Conservation (phyloP, 192 early-diverging fungal genomes). For the Polychytrium aggregatum region DNA sequence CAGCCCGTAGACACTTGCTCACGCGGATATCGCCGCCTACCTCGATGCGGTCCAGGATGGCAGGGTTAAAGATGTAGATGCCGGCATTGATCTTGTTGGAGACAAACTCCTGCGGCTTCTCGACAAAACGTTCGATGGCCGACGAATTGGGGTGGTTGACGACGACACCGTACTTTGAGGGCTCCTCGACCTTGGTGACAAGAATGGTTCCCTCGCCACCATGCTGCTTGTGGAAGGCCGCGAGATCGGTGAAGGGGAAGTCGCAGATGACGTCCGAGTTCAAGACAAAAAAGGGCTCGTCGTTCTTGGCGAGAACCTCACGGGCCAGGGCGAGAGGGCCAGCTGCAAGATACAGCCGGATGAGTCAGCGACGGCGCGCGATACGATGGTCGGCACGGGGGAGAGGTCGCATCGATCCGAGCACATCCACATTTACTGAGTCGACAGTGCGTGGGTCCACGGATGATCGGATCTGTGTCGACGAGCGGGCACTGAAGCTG, state of each 20-base stretch:
- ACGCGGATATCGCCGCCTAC: slow-evolving; percentile 33
- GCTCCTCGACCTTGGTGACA: slow-evolving; percentile 93
- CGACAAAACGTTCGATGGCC: slow-evolving; percentile 88
- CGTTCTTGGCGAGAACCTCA: slow-evolving; percentile 77
- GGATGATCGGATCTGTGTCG: no score
- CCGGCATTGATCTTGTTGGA: slow-evolving; percentile 98
- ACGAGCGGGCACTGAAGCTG: no score
- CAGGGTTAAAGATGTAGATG: slow-evolving; percentile 94
- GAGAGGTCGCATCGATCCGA: no score
- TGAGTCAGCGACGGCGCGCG: no score
- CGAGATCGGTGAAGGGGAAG: slow-evolving; percentile 84
- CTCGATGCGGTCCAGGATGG: slow-evolving; percentile 86
- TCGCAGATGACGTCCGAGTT: slow-evolving; percentile 99
- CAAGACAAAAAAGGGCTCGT: slow-evolving; percentile 94
- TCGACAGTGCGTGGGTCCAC: no score
- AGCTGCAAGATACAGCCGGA: slow-evolving; percentile 28
- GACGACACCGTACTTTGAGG: slow-evolving; percentile 98
- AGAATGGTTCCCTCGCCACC: slow-evolving; percentile 94
- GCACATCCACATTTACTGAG: no score
- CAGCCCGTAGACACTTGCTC: neutral
- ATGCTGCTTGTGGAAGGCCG: slow-evolving; percentile 83
- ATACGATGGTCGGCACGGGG: no score
- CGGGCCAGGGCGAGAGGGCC: slow-evolving; percentile 93
- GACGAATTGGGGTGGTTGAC: slow-evolving; percentile 65
- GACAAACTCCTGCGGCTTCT: slow-evolving; percentile 92